Evolutionary conservation across 2,329 filamentous ascomycete genomes (phyloP).

Genomic region (Arthrobotrys pseudoclavata): DNA sequence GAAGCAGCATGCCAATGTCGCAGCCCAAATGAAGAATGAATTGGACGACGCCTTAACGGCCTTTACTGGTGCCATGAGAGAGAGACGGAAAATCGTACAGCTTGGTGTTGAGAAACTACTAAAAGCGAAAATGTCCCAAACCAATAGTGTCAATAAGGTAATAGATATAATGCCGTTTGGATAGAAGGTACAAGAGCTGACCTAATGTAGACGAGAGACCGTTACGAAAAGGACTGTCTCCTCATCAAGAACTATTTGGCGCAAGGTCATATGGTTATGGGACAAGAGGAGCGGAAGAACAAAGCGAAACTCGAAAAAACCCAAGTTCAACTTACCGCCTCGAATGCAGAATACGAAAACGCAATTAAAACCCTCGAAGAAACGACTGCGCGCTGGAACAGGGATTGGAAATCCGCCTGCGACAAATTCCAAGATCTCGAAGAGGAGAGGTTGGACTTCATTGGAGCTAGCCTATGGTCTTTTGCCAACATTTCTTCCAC

Average conservation of each 20-base stretch:
- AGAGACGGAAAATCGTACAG: conserved; percentile 95
- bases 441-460: conserved; percentile 95
- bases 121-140: conserved; percentile 94
- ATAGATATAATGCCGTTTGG: conserved; percentile 61
- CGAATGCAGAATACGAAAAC: conserved; percentile 92
- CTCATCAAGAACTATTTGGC: conserved; percentile 99
- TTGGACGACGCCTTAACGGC: conserved; percentile 92
- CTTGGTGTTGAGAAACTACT: conserved; percentile 92
- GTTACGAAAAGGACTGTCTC: conserved; percentile 96
- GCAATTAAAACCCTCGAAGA: conserved; percentile 95
- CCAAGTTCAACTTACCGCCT: conserved; percentile 90
- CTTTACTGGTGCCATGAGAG: conserved; percentile 95
- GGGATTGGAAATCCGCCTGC: conserved; percentile 97
- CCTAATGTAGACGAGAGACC: conserved; percentile 81
- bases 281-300: conserved; percentile 97
- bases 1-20: conserved; percentile 91
- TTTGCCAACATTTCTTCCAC: conserved; percentile 98
- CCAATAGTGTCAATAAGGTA: conserved; percentile 90
- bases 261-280: conserved; percentile 99
- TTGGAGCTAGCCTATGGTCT: conserved; percentile 96
- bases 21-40: conserved; percentile 94
- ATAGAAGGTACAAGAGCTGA: conserved; percentile 1
- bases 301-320: conserved; percentile 99
- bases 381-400: conserved; percentile 94
- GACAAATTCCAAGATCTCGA: conserved; percentile 99